These are phyloP conservation scores for Brachypodium distachyon DNA, from an alignment of 202 grass and related monocot genomes.

Conservation along the genomic window DNA sequence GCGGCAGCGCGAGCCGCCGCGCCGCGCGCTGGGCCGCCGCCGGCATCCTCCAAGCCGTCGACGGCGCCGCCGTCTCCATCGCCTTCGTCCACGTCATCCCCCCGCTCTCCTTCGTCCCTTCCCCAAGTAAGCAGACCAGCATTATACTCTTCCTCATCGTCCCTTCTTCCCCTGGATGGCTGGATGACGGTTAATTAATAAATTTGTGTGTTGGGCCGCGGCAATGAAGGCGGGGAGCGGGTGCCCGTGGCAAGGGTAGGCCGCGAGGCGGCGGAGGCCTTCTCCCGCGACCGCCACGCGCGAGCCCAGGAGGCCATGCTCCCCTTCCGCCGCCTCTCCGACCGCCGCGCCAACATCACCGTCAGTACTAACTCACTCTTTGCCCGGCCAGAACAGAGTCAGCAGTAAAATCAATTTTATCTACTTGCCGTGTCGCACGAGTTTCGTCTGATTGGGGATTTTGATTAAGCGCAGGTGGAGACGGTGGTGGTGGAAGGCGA, in stretches of 20 bases:
- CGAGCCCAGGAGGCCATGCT: conserved; percentile 44
- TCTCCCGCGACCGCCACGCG: conserved; percentile 42
- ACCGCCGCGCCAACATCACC: conserved; percentile 33
- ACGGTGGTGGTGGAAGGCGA: conserved; percentile 60
- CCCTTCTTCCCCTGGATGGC: not conserved
- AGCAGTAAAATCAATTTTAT: no score
- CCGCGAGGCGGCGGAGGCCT: conserved; percentile 43
- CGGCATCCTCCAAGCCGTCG: not conserved
- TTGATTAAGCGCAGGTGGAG: conserved; percentile 37
- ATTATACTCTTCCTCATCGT: not conserved
- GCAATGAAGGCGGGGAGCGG: conserved; percentile 53
- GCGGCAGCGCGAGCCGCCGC: conserved; percentile 46
- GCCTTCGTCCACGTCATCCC: conserved; percentile 67
- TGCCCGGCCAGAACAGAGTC: no score
- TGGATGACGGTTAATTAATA: not conserved
- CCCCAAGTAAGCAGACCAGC: conserved; percentile 59
- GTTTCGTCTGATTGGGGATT: not conserved
- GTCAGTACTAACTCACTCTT: no score
- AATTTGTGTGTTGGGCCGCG: not conserved
- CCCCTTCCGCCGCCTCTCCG: conserved; percentile 38
- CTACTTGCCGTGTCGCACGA: not conserved
- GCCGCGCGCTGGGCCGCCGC: conserved; percentile 58
- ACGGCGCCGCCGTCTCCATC: conserved; percentile 24
- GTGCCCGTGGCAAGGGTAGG: conserved; percentile 48
- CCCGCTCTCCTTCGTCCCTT: conserved; percentile 51